Percentiles rank a stretch among this genome's conserved stretches.
These are phyloP conservation scores for Colletotrichum filicis DNA, from an alignment of 2,329 filamentous ascomycete genomes.

Conservation along the genomic window DNA sequence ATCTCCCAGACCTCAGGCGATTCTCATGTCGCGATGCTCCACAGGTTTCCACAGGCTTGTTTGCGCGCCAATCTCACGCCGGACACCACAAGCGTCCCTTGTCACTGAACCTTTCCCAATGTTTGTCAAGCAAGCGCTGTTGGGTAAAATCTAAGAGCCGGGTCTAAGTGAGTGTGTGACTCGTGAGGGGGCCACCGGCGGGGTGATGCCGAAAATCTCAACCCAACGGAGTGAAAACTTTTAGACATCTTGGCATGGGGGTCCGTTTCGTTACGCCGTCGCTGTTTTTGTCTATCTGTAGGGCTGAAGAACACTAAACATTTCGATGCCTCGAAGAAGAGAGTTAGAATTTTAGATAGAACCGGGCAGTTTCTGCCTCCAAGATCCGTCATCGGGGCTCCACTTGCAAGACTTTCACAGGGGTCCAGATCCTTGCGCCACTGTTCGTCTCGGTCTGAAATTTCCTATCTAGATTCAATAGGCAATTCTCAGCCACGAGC, in stretches of 20 bases:
- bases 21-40: conserved; percentile 16
- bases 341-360: background rate
- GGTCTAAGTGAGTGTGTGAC: background rate
- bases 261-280: background rate
- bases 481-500: background rate
- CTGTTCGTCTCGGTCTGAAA: background rate
- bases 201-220: background rate
- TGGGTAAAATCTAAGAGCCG: background rate
- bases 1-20: conserved; percentile 12
- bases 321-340: background rate
- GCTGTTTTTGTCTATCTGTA: background rate
- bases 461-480: background rate
- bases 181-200: no score
- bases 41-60: conserved; percentile 19
- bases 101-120: background rate
- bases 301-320: background rate
- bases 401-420: conserved; percentile 19
- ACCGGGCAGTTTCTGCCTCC: conserved; percentile 4
- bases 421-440: conserved; percentile 4
- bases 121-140: background rate
- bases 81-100: background rate
- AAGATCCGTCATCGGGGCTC: conserved; percentile 16
- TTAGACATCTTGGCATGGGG: background rate
- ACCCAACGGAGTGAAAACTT: background rate
- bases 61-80: conserved; percentile 19